Conservation (phyloP, 2,329 filamentous ascomycete species). For the Paecilomyces variotii region DNA sequence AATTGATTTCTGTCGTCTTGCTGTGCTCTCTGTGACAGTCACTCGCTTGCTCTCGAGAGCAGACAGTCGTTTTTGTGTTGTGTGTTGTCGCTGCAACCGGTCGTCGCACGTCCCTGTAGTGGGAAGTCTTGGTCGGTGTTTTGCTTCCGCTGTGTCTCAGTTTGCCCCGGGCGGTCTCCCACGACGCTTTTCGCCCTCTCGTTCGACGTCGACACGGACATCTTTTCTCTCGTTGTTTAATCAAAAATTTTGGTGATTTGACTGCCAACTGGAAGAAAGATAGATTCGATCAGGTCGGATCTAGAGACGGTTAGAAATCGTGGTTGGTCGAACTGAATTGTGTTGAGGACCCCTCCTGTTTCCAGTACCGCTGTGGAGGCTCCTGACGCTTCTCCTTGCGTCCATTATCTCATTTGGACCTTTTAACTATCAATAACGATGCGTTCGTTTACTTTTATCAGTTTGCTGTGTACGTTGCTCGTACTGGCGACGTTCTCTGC, state of each 20-base stretch:
- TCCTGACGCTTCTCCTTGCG: background rate
- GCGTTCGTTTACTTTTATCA: constrained; percentile 22
- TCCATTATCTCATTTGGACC: constrained; percentile 2
- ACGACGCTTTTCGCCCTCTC: background rate
- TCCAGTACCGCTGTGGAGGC: background rate
- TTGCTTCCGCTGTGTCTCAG: background rate
- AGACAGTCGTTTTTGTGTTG: background rate
- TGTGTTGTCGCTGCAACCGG: background rate
- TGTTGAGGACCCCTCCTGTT: background rate
- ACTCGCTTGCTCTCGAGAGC: background rate
- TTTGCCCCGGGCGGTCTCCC: background rate
- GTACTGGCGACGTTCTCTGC: constrained; percentile 23
- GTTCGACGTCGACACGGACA: background rate
- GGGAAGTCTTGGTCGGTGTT: background rate
- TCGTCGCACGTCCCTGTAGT: background rate
- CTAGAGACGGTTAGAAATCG: background rate
- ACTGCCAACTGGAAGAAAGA: background rate
- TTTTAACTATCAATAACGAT: constrained; percentile 15
- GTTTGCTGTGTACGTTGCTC: constrained; percentile 25
- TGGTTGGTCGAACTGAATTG: background rate
- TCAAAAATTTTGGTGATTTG: background rate
- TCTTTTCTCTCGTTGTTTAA: background rate
- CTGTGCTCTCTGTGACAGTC: background rate
- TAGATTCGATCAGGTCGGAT: background rate
- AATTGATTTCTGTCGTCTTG: background rate